Percentiles rank a stretch among this genome's conserved stretches.
phyloP scores from a whole-genome alignment of 2,329 filamentous ascomycete genomes.

The Neocatenulostroma microsporum region DNA sequence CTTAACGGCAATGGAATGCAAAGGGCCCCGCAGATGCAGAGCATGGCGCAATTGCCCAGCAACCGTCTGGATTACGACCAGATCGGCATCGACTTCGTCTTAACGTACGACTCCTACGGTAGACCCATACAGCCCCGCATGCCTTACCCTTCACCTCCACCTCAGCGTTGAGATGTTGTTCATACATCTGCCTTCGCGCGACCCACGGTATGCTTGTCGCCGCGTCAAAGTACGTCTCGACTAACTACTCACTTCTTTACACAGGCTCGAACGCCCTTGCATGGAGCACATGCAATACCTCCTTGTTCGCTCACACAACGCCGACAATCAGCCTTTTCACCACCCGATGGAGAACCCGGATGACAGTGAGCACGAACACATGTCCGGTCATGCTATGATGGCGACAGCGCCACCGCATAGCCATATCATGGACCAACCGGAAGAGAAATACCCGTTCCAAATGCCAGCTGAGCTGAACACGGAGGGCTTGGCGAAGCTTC shows the following conservation, averaged over 20 bases:
- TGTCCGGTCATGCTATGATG: conserved; percentile 80
- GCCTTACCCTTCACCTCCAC: conserved; percentile 59
- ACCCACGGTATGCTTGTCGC: conserved; percentile 10
- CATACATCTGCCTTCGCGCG: background rate
- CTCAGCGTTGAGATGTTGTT: conserved; percentile 23
- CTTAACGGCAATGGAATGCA: too few species aligned
- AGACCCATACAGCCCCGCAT: conserved; percentile 22
- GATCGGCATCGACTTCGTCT: conserved; percentile 80
- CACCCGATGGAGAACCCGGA: conserved; percentile 36
- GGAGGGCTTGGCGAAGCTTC: conserved; percentile 67
- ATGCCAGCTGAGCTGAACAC: conserved; percentile 68
- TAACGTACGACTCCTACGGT: conserved; percentile 61
- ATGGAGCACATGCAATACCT: conserved; percentile 84
- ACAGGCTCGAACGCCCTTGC: conserved; percentile 81
- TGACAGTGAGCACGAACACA: conserved; percentile 56
- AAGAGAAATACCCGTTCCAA: conserved; percentile 55
- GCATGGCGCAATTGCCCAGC: conserved; percentile 24
- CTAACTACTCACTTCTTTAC: conserved; percentile 11
- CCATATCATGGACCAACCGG: conserved; percentile 49
- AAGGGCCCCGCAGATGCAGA: conserved; percentile 15
- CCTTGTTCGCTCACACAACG: conserved; percentile 50
- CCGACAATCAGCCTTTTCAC: conserved; percentile 30
- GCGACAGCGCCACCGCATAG: conserved; percentile 73
- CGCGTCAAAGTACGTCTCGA: conserved; percentile 13
- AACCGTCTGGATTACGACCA: conserved; percentile 64